These are phyloP conservation scores for Metschnikowia proteae DNA, from an alignment of 805 yeast genomes.

Conservation along the genomic window DNA sequence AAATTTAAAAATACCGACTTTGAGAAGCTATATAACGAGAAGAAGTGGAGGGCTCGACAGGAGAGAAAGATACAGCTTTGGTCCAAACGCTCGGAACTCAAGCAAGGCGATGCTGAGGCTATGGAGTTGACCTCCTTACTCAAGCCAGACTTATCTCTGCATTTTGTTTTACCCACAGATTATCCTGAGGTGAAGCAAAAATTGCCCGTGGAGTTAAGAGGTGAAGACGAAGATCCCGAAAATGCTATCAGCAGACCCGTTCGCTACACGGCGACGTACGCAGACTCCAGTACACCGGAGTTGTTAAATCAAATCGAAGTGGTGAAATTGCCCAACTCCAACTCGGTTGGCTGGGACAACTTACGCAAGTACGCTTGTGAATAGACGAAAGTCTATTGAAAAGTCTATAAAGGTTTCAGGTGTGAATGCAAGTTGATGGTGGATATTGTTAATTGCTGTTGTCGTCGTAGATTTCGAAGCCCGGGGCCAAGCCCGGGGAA, in stretches of 20 bases:
- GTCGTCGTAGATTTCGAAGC: constrained; percentile 16
- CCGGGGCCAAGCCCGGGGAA: constrained; percentile 11
- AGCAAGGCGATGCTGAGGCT: constrained; percentile 3
- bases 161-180: constrained; percentile 34
- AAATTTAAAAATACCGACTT: constrained; percentile 37
- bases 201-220: constrained; percentile 35
- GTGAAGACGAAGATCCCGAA: constrained; percentile 14
- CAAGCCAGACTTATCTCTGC: constrained; percentile 17
- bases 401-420: not conserved
- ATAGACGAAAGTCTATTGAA: not conserved
- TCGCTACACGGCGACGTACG: constrained; percentile 28
- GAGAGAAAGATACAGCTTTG: constrained; percentile 15
- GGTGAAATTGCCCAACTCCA: constrained; percentile 41
- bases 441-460: not conserved
- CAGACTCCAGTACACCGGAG: constrained; percentile 32
- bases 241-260: constrained; percentile 32
- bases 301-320: constrained; percentile 36
- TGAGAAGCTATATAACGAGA: constrained; percentile 29
- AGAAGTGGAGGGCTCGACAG: constrained; percentile 8
- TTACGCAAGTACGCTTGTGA: constrained; percentile 27
- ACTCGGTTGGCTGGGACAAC: constrained; percentile 43
- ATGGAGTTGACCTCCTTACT: constrained; percentile 13
- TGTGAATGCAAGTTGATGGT: not conserved
- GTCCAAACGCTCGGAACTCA: constrained; percentile 8
- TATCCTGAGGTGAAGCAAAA: constrained; percentile 30